Evolutionary conservation across 1,139 yeast species (phyloP).

Genomic region (Blastobotrys malaysiensis): DNA sequence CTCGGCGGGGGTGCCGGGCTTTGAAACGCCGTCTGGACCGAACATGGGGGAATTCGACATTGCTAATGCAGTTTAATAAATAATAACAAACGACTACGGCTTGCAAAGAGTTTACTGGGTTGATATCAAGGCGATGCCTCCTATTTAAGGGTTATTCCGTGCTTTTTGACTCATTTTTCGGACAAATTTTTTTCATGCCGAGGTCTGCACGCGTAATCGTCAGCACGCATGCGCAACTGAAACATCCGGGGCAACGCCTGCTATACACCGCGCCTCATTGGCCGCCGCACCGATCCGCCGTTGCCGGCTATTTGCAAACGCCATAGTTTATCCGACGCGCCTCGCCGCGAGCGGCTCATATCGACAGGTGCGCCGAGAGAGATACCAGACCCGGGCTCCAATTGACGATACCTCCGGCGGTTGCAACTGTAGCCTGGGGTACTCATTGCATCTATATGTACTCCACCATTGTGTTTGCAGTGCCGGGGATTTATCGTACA

Average conservation of each 20-base stretch:
- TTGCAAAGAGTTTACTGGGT: too few species aligned
- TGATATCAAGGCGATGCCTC: not conserved
- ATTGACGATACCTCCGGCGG: too few species aligned
- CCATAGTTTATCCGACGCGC: too few species aligned
- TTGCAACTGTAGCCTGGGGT: too few species aligned
- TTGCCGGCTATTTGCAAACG: too few species aligned
- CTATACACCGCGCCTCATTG: not conserved
- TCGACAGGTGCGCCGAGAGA: too few species aligned
- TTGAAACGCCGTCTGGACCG: constrained; percentile 35
- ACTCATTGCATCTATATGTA: too few species aligned
- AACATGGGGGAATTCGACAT: constrained; percentile 40
- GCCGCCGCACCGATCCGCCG: not conserved
- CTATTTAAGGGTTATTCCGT: not conserved
- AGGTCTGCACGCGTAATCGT: not conserved
- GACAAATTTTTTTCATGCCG: not conserved
- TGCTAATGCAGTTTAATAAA: not conserved
- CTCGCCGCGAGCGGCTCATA: too few species aligned
- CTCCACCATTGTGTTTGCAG: too few species aligned
- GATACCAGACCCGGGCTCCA: too few species aligned
- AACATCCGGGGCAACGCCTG: not conserved
- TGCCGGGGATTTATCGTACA: too few species aligned
- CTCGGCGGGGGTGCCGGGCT: constrained; percentile 37
- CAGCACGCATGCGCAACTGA: not conserved
- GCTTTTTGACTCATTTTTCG: not conserved
- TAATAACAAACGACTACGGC: not conserved